A percentile compares a stretch with the other conserved stretches of the same genome.
These are phyloP conservation scores for Crithidia fasciculata DNA, from an alignment of 208 protist species.

Conservation along the genomic window DNA sequence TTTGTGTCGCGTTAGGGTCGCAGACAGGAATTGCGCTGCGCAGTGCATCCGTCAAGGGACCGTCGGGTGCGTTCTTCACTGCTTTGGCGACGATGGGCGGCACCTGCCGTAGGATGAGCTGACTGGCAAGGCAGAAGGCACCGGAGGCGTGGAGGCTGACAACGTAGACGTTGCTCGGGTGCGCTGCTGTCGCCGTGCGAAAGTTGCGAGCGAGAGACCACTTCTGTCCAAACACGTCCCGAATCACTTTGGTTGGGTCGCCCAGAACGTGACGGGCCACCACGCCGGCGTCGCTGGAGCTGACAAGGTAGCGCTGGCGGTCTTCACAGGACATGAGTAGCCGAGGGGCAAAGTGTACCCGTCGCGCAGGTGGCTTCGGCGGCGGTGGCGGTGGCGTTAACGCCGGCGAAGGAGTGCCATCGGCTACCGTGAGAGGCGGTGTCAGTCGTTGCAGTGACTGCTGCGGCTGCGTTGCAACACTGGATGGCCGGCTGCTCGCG, in stretches of 20 bases:
- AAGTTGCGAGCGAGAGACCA: background rate
- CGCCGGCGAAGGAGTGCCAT: too few species aligned
- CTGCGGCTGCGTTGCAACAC: too few species aligned
- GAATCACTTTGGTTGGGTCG: background rate
- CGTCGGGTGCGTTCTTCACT: slow-evolving; percentile 4
- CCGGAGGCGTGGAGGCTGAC: slow-evolving; percentile 6
- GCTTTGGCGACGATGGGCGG: slow-evolving; percentile 7
- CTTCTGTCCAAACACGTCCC: background rate
- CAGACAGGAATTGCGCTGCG: slow-evolving; percentile 12
- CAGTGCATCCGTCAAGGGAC: slow-evolving; percentile 7
- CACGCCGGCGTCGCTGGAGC: background rate
- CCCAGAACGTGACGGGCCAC: background rate
- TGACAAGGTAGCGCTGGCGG: background rate
- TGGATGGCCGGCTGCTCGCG: too few species aligned
- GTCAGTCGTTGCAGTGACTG: too few species aligned
- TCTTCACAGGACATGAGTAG: background rate
- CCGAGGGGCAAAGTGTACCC: background rate
- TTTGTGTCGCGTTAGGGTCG: background rate
- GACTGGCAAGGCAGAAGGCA: background rate
- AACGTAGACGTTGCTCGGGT: background rate
- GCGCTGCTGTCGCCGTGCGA: background rate
- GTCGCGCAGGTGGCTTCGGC: background rate
- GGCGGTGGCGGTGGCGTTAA: background rate
- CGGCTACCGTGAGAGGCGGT: too few species aligned
- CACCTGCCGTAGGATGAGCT: background rate